Conservation (phyloP, 148 eudicot genomes). For the Camellia japonica region DNA sequence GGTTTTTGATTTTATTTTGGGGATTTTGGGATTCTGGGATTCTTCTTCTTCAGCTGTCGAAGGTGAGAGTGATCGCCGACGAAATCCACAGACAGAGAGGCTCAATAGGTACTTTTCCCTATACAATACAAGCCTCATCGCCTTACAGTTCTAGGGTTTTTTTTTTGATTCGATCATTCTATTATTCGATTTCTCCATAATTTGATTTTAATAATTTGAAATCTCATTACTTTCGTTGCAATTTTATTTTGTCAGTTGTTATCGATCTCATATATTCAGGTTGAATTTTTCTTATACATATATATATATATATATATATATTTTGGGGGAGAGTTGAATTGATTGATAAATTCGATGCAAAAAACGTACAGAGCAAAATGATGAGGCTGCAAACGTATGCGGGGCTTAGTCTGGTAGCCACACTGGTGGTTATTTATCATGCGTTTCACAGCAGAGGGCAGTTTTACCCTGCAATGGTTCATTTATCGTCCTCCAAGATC, state of each 20-base stretch:
- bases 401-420: slow-evolving; percentile 67
- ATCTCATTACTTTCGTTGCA: neutral
- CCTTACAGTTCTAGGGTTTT: neutral
- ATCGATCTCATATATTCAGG: neutral
- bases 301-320: neutral
- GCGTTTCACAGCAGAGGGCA: slow-evolving; percentile 90
- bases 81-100: neutral
- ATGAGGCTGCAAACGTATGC: slow-evolving; percentile 87
- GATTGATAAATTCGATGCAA: slow-evolving; percentile 9
- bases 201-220: neutral
- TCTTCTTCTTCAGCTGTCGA: neutral
- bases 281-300: neutral
- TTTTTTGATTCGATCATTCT: neutral
- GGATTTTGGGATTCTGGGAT: neutral
- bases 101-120: neutral
- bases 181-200: neutral
- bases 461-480: slow-evolving; percentile 89
- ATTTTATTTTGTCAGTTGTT: neutral
- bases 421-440: slow-evolving; percentile 75
- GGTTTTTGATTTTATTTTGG: neutral
- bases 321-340: neutral
- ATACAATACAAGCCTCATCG: neutral
- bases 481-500: slow-evolving; percentile 88
- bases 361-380: slow-evolving; percentile 41
- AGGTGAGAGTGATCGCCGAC: neutral